These are phyloP conservation scores for Bruguiera sexangula DNA, from an alignment of 345 rosid species.

Conservation along the genomic window DNA sequence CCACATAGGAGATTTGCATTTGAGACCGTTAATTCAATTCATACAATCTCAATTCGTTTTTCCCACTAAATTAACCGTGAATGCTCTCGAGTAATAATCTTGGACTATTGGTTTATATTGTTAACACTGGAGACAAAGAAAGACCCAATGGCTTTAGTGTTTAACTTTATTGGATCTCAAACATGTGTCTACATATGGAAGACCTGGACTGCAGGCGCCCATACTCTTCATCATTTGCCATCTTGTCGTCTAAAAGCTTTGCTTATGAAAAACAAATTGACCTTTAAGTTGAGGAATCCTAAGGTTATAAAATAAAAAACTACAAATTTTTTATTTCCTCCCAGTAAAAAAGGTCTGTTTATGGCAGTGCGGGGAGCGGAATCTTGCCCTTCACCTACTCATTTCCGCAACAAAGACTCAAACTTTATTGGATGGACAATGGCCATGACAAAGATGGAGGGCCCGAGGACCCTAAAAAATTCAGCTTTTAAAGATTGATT, in stretches of 20 bases:
- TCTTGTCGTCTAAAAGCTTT: not conserved
- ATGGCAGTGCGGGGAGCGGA: constrained; percentile 29
- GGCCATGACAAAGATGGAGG: constrained; percentile 38
- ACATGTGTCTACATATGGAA: not conserved
- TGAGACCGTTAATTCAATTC: too few relatives aligned
- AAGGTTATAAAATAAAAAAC: constrained; percentile 47
- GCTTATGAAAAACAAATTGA: constrained; percentile 13
- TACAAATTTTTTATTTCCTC: constrained; percentile 37
- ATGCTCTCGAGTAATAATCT: not conserved
- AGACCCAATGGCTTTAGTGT: constrained; percentile 16
- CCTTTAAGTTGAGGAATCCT: constrained; percentile 55
- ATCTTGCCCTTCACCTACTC: constrained; percentile 23
- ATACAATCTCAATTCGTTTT: too few relatives aligned
- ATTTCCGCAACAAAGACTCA: constrained; percentile 11
- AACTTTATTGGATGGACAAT: constrained; percentile 36
- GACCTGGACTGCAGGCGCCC: not conserved
- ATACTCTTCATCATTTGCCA: not conserved
- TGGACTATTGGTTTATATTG: too few relatives aligned
- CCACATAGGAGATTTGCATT: too few relatives aligned
- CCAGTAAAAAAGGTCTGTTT: constrained; percentile 19
- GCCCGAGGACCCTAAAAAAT: constrained; percentile 46
- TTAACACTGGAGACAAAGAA: not conserved
- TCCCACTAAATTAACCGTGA: not conserved
- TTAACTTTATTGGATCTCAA: constrained; percentile 7
- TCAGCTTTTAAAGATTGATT: constrained; percentile 33